A percentile compares a stretch with the other conserved stretches of the same genome.
These are phyloP conservation scores for Clonostachys chloroleuca DNA, from an alignment of 2,329 filamentous ascomycete genomes.

Conservation along the genomic window DNA sequence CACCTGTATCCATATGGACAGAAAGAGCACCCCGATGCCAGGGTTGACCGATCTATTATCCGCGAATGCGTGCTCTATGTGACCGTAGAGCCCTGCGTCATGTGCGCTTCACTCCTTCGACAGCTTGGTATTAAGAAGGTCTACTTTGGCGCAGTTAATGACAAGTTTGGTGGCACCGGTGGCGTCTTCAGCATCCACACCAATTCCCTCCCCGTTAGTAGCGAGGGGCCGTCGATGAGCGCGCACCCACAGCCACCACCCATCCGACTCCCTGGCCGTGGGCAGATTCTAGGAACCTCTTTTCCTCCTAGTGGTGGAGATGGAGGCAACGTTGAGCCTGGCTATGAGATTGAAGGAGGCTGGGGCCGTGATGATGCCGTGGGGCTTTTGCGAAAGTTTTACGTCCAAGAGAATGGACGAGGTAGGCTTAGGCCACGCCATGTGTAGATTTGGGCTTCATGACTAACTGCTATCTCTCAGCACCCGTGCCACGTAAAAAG, in stretches of 20 bases:
- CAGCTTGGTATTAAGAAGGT: constrained; percentile 87
- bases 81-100: constrained; percentile 97
- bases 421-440: constrained; percentile 43
- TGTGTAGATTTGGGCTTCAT: background rate
- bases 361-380: constrained; percentile 91
- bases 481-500: constrained; percentile 49
- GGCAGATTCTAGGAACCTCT: constrained; percentile 26
- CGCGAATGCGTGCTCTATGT: constrained; percentile 79
- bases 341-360: constrained; percentile 81
- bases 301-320: constrained; percentile 37
- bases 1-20: constrained; percentile 60
- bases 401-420: constrained; percentile 95
- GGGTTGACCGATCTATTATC: constrained; percentile 65
- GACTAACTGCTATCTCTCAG: constrained; percentile 13
- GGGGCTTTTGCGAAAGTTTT: constrained; percentile 86
- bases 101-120: constrained; percentile 90
- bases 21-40: constrained; percentile 47
- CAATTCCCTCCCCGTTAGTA: constrained; percentile 41
- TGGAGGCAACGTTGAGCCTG: constrained; percentile 68
- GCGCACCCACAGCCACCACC: constrained; percentile 29
- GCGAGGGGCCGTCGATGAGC: constrained; percentile 30
- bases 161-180: constrained; percentile 94
- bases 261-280: constrained; percentile 27
- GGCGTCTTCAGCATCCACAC: constrained; percentile 85
- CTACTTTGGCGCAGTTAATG: constrained; percentile 93